These are phyloP conservation scores for Phytophthora vignae DNA, from an alignment of 352 stramenopile genomes.

Conservation along the genomic window DNA sequence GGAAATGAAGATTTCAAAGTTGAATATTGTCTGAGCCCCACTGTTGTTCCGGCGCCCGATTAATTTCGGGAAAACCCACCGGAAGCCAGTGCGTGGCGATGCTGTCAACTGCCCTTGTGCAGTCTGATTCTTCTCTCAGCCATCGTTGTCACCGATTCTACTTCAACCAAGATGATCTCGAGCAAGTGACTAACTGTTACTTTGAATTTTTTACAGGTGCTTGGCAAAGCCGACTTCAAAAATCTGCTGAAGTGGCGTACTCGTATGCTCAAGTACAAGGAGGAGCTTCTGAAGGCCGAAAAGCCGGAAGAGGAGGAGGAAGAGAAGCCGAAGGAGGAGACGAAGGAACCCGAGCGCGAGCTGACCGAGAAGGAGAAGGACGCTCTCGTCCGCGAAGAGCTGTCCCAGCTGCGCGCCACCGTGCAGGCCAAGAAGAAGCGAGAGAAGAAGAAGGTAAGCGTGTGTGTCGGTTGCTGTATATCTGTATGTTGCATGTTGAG, in stretches of 20 bases:
- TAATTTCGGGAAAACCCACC: conserved; percentile 92
- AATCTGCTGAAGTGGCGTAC: conserved; percentile 96
- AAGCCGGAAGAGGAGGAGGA: conserved; percentile 42
- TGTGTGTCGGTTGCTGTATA: conserved; percentile 28
- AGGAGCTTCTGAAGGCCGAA: conserved; percentile 78
- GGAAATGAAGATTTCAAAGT: conserved; percentile 82
- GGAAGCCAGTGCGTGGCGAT: conserved; percentile 83
- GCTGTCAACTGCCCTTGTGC: conserved; percentile 71
- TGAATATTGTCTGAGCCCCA: conserved; percentile 83
- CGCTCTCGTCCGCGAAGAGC: conserved; percentile 81
- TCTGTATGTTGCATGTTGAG: conserved; percentile 32
- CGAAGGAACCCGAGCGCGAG: conserved; percentile 55
- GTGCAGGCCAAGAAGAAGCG: conserved; percentile 89
- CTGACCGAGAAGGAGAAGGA: conserved; percentile 88
- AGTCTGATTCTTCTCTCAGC: conserved; percentile 72
- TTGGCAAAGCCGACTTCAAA: conserved; percentile 99
- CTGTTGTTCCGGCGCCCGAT: conserved; percentile 90
- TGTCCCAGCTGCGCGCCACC: conserved; percentile 80
- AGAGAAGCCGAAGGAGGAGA: conserved; percentile 45
- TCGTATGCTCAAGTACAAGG: conserved; percentile 92
- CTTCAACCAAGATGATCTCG: too few species aligned
- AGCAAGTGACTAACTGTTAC: background rate
- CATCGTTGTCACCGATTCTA: background rate
- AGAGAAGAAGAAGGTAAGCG: conserved; percentile 90
- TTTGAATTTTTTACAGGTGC: conserved; percentile 65